These are phyloP conservation scores for Stenocarpella maydis DNA, from an alignment of 2,329 filamentous ascomycete species.

Conservation along the genomic window DNA sequence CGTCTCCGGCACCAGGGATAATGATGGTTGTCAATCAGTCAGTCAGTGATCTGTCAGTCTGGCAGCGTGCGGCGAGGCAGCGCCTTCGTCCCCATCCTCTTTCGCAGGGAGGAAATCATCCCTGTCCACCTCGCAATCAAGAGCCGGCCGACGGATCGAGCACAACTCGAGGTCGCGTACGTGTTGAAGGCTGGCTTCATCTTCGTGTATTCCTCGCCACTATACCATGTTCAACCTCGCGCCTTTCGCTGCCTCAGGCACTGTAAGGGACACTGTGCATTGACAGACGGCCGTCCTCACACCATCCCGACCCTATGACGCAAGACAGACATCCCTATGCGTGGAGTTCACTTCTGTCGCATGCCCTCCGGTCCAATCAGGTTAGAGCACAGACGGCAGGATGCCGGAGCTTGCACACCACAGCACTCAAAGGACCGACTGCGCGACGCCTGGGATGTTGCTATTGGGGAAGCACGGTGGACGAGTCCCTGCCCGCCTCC, in stretches of 20 bases:
- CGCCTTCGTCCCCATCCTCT: not conserved
- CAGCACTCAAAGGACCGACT: not conserved
- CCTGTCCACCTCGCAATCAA: not conserved
- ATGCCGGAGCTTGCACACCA: slow-evolving; percentile 20
- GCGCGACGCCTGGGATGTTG: slow-evolving; percentile 10
- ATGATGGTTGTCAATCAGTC: slow-evolving; percentile 17
- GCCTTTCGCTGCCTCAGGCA: not conserved
- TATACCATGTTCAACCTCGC: not conserved
- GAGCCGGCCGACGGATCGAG: not conserved
- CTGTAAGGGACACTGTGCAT: not conserved
- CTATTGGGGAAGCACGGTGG: not conserved
- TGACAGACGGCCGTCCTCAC: not conserved
- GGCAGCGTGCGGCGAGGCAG: slow-evolving; percentile 3
- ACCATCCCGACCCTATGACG: slow-evolving; percentile 34
- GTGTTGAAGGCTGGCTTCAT: not conserved
- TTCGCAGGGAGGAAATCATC: not conserved
- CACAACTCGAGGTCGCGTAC: not conserved
- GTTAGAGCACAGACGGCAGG: slow-evolving; percentile 12
- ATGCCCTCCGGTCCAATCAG: slow-evolving; percentile 16
- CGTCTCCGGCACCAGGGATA: slow-evolving; percentile 29
- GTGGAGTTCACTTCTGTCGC: slow-evolving; percentile 6
- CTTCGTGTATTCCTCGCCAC: not conserved
- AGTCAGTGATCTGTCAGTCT: not conserved
- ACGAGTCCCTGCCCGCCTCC: not conserved
- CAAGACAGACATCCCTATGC: slow-evolving; percentile 27